Base-by-base conservation (phyloP, 306 rosid genomes). In the Quercus rubra region DNA sequence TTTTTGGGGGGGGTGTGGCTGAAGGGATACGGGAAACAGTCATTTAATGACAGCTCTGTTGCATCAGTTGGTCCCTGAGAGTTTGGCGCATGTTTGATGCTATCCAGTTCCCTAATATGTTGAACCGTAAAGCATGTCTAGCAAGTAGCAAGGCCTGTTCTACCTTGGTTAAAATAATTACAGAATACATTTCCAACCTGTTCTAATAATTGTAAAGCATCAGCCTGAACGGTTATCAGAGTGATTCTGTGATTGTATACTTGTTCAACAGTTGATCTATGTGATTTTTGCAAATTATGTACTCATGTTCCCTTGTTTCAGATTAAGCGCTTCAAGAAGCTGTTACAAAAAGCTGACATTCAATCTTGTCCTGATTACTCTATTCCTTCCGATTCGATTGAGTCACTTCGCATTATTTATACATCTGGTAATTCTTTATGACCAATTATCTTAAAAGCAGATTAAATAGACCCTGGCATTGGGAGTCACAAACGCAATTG, bases 261-360 rank as follows among this genome's bases (percentile, higher is more conserved):
- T 15, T 63, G 14, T 52, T 54, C 55, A 56, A 57, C 62, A 58
- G 79, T 75, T 62, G 82, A 70, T 54, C 73, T 75, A 76, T 69
- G 61, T 70, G 33, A 33, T 79, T 70, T 55, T 72, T 55, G 69
- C 59, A 78, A 75, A 55, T 77, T 46, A 49, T 38, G 64, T 75
- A 18, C 23, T 76, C 71, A 66, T 83, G 33, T 78, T 62, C 73
- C 15, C 54, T 43, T 49, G 71, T 80, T 70, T 78, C 91, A 95
- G 99, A 89, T 86, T 77, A 85, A 89, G 75, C 92, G 83, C 81
- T 95, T 95, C 82, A 89, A 91, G 87, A 91, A 84, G 86, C 81
- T 91, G 83, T 87, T 95, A 82, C 89, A 57, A 64, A 93, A 95
- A 87, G 96, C 97, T 68, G 97, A 91, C 67, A 90, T 82, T 61